Base-by-base conservation (phyloP, 495 filamentous ascomycete genomes). In the Lepidopterella palustris region DNA sequence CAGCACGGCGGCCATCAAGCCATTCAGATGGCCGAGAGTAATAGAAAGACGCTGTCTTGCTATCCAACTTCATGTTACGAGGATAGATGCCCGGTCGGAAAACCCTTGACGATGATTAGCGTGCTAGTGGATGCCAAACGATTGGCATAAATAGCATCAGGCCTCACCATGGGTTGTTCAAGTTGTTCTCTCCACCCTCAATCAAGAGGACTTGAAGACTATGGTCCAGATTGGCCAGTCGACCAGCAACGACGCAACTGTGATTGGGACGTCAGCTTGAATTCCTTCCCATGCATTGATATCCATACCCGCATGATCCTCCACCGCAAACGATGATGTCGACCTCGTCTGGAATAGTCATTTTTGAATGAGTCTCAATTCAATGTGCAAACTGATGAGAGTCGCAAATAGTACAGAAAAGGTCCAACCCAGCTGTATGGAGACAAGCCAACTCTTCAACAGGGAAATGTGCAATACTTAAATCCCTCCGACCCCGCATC, bases 21-120 rank as follows among this genome's bases (percentile, higher is more conserved):
- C 82, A 84, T 72, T 89, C 82, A 0, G 86, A 89, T 5, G 86
- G 87, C 40, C 84, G 78, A 2, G 86, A 89, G 66, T 90, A 79
- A 67, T 93, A 93, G 74, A 92, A 92, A 0, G 85, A 85, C 27
- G 88, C 88, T n/a, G 87, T 90, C 74, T 90, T 90, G 40, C 86
- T 88, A 74, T 92, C 88, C 63, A 90, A 73, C 69, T 88, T 88
- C 86, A 90, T 89, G 71, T 90, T 89, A 21, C 78, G 77, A 10
- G 87, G 87, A 68, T 87, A 90, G 71, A 92, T 87, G 24, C 84
- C 88, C 0, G 88, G 88, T 11, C 86, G 82, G 72, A 80, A 89
- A 24, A 91, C 86, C 67, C 64, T 67, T 23, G 6, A 21, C 10
- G 5, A 5, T 9, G n/a, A 18, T 32, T n/a, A 32, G 13, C 27